These are phyloP conservation scores for Discostella stelligeroides DNA, from an alignment of 108 stramenopile genomes.

Conservation along the genomic window DNA sequence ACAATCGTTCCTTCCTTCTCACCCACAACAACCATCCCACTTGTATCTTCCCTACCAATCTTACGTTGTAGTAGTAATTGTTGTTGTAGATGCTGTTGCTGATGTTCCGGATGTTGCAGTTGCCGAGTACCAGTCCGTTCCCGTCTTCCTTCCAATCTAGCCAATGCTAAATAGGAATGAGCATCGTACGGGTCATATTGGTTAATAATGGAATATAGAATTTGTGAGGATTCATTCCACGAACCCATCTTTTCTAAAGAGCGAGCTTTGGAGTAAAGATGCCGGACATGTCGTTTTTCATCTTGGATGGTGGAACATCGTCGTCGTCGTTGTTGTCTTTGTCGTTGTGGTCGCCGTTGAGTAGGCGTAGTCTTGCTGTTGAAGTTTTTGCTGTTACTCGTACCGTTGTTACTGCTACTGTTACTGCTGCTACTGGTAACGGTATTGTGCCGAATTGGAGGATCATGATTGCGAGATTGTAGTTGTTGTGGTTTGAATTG, in stretches of 20 bases:
- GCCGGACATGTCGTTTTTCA: constrained; percentile 21
- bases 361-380: not conserved
- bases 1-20: constrained; percentile 59
- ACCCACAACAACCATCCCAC: constrained; percentile 52
- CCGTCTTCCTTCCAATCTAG: constrained; percentile 62
- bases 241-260: constrained; percentile 3
- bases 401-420: not conserved
- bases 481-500: constrained; percentile 1
- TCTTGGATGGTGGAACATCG: constrained; percentile 24
- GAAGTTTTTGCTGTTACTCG: not conserved
- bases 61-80: too few species aligned
- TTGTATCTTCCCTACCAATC: too few species aligned
- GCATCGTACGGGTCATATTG: constrained; percentile 61
- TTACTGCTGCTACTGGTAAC: not conserved
- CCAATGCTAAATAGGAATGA: constrained; percentile 75
- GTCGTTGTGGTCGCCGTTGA: not conserved
- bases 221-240: constrained; percentile 51
- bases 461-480: constrained; percentile 4
- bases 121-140: constrained; percentile 9
- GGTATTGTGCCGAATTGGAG: not conserved
- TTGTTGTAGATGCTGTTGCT: too few species aligned
- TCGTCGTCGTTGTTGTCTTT: not conserved
- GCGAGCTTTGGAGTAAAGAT: constrained; percentile 36
- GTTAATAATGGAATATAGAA: constrained; percentile 57
- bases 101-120: not conserved